Evolutionary conservation across 1,284 basidiomycete species (phyloP).

Genomic region (Ceratobasidium sp.): DNA sequence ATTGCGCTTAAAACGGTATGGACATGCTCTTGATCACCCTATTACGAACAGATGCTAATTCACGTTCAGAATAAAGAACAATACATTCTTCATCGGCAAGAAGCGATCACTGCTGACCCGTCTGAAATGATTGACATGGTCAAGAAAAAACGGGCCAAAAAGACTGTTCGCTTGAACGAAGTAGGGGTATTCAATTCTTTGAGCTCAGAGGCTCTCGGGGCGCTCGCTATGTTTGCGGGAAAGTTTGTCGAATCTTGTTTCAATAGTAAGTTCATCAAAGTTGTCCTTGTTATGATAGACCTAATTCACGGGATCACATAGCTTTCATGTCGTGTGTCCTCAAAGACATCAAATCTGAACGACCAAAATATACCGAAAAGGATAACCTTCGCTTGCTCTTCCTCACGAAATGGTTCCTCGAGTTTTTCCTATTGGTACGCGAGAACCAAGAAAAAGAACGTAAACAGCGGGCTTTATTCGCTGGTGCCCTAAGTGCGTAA

Average conservation of each 20-base stretch:
- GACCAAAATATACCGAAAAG: conserved; percentile 85
- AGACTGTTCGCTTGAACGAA: conserved; percentile 65
- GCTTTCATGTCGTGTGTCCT: conserved; percentile 83
- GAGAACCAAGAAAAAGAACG: conserved; percentile 39
- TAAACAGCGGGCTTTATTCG: conserved; percentile 41
- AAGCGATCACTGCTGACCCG: conserved; percentile 75
- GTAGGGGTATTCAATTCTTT: conserved; percentile 74
- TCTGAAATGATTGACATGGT: conserved; percentile 77
- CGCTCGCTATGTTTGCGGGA: conserved; percentile 70
- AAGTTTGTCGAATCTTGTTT: conserved; percentile 81
- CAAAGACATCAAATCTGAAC: conserved; percentile 89
- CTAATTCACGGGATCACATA: conserved; percentile 48
- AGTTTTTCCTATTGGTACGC: conserved; percentile 74
- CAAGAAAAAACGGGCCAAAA: conserved; percentile 70
- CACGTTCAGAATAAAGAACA: conserved; percentile 50
- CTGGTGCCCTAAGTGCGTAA: conserved; percentile 53
- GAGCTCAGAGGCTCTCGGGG: conserved; percentile 68
- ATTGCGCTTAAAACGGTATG: conserved; percentile 67
- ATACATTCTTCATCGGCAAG: conserved; percentile 79
- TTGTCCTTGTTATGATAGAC: too few relatives aligned
- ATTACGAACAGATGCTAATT: neutral
- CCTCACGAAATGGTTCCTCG: conserved; percentile 84
- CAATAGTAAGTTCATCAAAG: conserved; percentile 69
- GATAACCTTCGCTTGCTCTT: conserved; percentile 85
- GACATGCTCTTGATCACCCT: neutral